Base-by-base conservation (phyloP, 352 stramenopile species). In the Phytophthora sansomeana region DNA sequence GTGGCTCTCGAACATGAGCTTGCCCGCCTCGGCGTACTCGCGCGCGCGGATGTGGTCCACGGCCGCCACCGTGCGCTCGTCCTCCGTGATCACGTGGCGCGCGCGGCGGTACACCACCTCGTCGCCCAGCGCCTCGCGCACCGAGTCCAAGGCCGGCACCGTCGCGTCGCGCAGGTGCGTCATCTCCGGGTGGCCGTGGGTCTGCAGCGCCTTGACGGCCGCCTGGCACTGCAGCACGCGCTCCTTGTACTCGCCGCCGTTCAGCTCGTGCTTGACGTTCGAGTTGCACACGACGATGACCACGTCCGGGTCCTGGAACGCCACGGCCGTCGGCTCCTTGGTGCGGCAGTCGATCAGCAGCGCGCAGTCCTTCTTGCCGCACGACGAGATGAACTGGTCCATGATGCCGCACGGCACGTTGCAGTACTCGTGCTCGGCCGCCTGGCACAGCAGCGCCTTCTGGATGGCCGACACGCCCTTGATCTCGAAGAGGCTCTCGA, bases 341-440 rank as follows among this genome's bases (percentile, higher is more conserved):
- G 82, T 84, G 39, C 86, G 88, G 74, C 97, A 99, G 78, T 99
- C 97, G 69, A 99, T 97, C 24, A 98, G 80, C 58, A 99, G 68
- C 50, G 86, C 85, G 56, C 84, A 85, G 58, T 79, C 91, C 53
- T 91, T 75, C 49, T 91, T 77, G 26, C 85, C 96, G 44, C 92
- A 96, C n/a, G 92, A 96, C 36, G 85, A 96, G 63, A 98, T 96
- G 71, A 97, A 98, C 81, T 98, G 94, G 85, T 98, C 96, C 96
- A 98, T 98, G 76, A 98, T 98, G 36, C 96, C 95, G 77, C 95
- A 98, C 32, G 95, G 95, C 58, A 96, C 93, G 69, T 93, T 80
- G 67, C 91, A 94, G 80, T 97, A 99, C 59, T 93, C 83, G 76
- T 98, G 97, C 80, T 99, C 97, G n/a, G 93, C 92, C 30, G 90